Evolutionary conservation across 2,329 filamentous ascomycete genomes (phyloP).

Genomic region (Aspergillus sp.): DNA sequence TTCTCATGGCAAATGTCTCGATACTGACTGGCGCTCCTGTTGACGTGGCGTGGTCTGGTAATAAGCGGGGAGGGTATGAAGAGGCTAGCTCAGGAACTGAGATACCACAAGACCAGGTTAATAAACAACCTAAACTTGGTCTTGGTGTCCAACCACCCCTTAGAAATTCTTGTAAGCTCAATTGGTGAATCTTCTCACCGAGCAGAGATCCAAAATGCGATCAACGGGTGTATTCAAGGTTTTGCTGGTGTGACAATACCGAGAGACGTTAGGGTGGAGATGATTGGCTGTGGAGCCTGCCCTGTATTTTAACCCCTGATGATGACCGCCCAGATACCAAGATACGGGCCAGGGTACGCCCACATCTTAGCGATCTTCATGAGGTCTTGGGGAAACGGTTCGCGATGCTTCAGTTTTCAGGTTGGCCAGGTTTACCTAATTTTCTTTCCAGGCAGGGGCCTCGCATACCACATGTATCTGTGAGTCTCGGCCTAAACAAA

Average conservation of each 20-base stretch:
- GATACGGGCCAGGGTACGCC: not conserved
- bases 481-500: not conserved
- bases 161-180: not conserved
- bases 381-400: not conserved
- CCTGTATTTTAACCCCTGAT: conserved; percentile 15
- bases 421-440: not conserved
- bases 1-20: not conserved
- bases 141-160: too few species aligned
- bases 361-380: conserved; percentile 3
- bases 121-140: not conserved
- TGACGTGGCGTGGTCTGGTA: not conserved
- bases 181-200: not conserved
- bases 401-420: not conserved
- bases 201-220: not conserved
- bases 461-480: not conserved
- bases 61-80: not conserved
- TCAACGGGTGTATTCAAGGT: not conserved
- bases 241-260: conserved; percentile 7
- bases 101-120: not conserved
- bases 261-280: conserved; percentile 2
- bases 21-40: not conserved
- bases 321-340: conserved; percentile 7
- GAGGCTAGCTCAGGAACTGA: not conserved
- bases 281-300: conserved; percentile 8
- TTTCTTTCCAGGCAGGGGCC: not conserved